A percentile compares a stretch with the other conserved stretches of the same genome.
Evolutionary conservation across 2,329 filamentous ascomycete genomes (phyloP).

Genomic region (Scedosporium aurantiacum): DNA sequence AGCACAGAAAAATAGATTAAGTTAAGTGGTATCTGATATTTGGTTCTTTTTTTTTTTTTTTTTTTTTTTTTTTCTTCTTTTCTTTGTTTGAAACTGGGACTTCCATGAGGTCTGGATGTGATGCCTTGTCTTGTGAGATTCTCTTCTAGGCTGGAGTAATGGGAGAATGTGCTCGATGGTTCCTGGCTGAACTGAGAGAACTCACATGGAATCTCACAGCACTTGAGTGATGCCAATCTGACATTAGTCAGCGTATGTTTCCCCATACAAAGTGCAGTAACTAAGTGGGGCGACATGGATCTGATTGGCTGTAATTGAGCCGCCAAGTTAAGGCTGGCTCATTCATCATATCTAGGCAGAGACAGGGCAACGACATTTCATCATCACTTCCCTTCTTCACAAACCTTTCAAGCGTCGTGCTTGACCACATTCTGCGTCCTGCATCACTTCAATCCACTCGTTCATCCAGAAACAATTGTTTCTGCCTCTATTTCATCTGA

Average conservation of each 20-base stretch:
- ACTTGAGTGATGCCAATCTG: too few relatives aligned
- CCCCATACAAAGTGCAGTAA: background rate
- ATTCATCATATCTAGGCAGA: background rate
- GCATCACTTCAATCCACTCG: background rate
- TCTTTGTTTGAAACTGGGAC: too few relatives aligned
- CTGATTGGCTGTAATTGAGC: background rate
- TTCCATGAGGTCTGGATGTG: too few relatives aligned
- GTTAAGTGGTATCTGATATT: too few relatives aligned
- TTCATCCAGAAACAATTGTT: background rate
- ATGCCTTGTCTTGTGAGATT: too few relatives aligned
- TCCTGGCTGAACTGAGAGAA: too few relatives aligned
- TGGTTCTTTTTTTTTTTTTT: too few relatives aligned
- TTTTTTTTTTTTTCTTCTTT: too few relatives aligned
- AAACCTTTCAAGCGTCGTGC: background rate
- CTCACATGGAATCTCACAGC: too few relatives aligned
- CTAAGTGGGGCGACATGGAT: background rate
- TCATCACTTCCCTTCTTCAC: background rate
- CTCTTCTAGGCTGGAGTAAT: too few relatives aligned
- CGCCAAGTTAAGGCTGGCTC: background rate
- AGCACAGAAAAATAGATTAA: too few relatives aligned
- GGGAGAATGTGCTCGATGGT: too few relatives aligned
- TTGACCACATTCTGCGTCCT: background rate
- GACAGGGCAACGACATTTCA: background rate
- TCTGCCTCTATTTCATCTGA: background rate
- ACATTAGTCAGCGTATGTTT: background rate